These are phyloP conservation scores for Aureobasidium leucospermi DNA, from an alignment of 2,329 filamentous ascomycete genomes.

Conservation along the genomic window DNA sequence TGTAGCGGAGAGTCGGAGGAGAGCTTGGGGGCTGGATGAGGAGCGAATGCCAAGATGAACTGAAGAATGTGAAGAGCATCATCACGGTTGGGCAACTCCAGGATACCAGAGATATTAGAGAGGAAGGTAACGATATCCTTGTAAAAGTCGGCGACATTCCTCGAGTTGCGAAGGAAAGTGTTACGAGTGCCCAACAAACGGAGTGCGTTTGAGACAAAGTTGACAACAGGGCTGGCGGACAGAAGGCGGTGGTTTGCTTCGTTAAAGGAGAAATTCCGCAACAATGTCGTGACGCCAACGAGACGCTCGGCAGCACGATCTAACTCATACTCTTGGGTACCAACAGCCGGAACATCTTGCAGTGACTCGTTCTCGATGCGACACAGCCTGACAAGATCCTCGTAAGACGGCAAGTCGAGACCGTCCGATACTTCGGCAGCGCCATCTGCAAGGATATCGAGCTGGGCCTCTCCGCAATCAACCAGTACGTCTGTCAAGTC, in stretches of 20 bases:
- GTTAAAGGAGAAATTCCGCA: constrained; percentile 86
- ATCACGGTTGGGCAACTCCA: constrained; percentile 78
- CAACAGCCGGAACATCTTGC: constrained; percentile 66
- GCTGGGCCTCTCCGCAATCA: constrained; percentile 84
- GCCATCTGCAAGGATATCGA: constrained; percentile 77
- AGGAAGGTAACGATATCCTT: constrained; percentile 86
- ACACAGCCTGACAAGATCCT: constrained; percentile 77
- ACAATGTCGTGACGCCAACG: constrained; percentile 83
- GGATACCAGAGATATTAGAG: constrained; percentile 72
- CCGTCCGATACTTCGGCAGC: constrained; percentile 80
- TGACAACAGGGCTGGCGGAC: constrained; percentile 69
- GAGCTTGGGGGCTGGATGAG: constrained; percentile 60
- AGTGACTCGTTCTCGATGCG: constrained; percentile 65
- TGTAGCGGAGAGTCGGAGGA: constrained; percentile 20
- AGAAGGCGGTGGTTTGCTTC: constrained; percentile 69
- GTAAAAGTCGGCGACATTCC: constrained; percentile 92
- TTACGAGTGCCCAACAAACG: constrained; percentile 82
- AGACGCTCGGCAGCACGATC: constrained; percentile 80
- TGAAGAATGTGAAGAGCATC: constrained; percentile 81
- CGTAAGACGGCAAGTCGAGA: constrained; percentile 75
- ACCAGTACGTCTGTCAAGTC: constrained; percentile 82
- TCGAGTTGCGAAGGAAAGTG: constrained; percentile 72
- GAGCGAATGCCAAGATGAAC: constrained; percentile 85
- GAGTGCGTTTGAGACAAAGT: constrained; percentile 76
- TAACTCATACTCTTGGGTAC: constrained; percentile 69